Conservation (phyloP, 306 rosid species). For the Prunus salicina region DNA sequence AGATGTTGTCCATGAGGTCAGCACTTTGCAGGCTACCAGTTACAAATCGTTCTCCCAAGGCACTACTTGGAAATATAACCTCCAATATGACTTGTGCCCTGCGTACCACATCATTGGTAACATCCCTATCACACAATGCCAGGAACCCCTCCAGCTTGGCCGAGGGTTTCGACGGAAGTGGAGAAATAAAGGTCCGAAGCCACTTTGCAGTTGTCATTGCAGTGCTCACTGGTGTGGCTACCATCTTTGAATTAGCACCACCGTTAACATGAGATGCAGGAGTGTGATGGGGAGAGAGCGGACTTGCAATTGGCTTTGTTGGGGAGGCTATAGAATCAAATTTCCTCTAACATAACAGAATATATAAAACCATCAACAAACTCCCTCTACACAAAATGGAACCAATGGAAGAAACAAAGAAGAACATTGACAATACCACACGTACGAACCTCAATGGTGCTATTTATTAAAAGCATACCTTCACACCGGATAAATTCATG, state of each 20-base stretch:
- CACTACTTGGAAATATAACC: constrained; percentile 87
- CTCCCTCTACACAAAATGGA: constrained; percentile 1
- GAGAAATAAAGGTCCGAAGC: constrained; percentile 91
- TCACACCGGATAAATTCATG: constrained; percentile 51
- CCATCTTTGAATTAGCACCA: constrained; percentile 51
- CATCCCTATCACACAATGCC: constrained; percentile 81
- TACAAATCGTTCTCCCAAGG: constrained; percentile 76
- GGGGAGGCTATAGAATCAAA: constrained; percentile 77
- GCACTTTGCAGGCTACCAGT: constrained; percentile 68
- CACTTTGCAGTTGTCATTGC: constrained; percentile 99
- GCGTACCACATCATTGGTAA: constrained; percentile 72
- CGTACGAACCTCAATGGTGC: background rate
- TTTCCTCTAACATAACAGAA: constrained; percentile 60
- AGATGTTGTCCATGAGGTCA: constrained; percentile 82
- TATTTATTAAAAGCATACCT: constrained; percentile 53
- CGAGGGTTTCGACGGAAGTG: constrained; percentile 81
- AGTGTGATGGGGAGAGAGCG: constrained; percentile 84
- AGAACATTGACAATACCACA: background rate
- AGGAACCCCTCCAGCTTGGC: constrained; percentile 75
- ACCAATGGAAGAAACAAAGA: background rate
- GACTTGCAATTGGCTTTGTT: constrained; percentile 61
- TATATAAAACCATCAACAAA: constrained; percentile 16
- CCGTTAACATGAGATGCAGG: constrained; percentile 69
- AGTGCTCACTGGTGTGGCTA: constrained; percentile 95
- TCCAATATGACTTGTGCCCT: constrained; percentile 86